Evolutionary conservation across 495 filamentous ascomycete species (phyloP), one percentile per base, ranked within the genome.

Genomic region (Glonium stellatum): DNA sequence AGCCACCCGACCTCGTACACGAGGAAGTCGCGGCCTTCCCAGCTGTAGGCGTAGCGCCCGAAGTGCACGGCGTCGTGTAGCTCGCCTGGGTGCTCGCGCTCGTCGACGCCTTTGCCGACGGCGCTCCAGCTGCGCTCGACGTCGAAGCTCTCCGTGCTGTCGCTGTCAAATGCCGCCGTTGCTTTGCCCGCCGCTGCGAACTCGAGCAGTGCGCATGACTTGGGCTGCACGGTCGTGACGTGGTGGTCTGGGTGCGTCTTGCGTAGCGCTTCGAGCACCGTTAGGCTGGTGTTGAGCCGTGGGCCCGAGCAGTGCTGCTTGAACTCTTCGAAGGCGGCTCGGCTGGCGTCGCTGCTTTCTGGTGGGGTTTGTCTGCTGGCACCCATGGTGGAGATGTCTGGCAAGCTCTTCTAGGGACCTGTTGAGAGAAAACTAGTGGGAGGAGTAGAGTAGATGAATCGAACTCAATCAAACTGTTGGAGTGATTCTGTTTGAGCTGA

Each of bases 171-270:
- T 0, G 9, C 58, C 1, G 61, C 54, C 0, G 50, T 62, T 0
- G 72, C 72, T 48, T 70, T 63, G 5, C 67, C 70, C 18, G 70
- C 70, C 10, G 35, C 47, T 11, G 70, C 68, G 39, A 49, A 72
- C 18, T 61, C 64, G 25, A 69, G 47, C 11, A 74, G 66, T n/a
- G 69, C 64, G 48, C 42, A 60, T 4, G 18, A 47, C 13, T 25
- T 6, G 15, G 60, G 39, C 3, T 18, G 42, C 21, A 62, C 66
- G 34, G 55, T 48, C 31, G 68, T 71, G 47, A 72, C 62, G 46
- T 70, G 65, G 57, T 62, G 44, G 11, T 57, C 52, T 1, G 67
- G 69, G 54, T 73, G 63, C 18, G 49, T 31, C 5, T 65, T 36
- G 11, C 63, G 68, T 59, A 73, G 47, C 11, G 62, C 27, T 21